These are phyloP conservation scores for Prunus persica DNA, from an alignment of 306 rosid genomes.

Conservation along the genomic window Prunus_persica_NCBIv2 NC_034014.1:28146001-28146500, in stretches of 20 bases:
- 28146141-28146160: slow-evolving; percentile 87
- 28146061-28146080: slow-evolving; percentile 84
- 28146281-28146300: slow-evolving; percentile 50
- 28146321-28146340: slow-evolving; percentile 53
- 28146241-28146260: slow-evolving; percentile 81
- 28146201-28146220: slow-evolving; percentile 93
- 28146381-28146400: slow-evolving; percentile 4
- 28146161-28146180: slow-evolving; percentile 93
- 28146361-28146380: background rate
- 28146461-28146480: slow-evolving; percentile 25
- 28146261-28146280: slow-evolving; percentile 71
- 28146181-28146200: slow-evolving; percentile 92
- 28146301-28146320: slow-evolving; percentile 93
- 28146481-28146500: slow-evolving; percentile 23
- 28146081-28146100: slow-evolving; percentile 55
- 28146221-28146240: slow-evolving; percentile 96
- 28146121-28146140: slow-evolving; percentile 94
- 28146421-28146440: slow-evolving; percentile 34
- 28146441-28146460: slow-evolving; percentile 14
- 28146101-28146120: slow-evolving; percentile 75
- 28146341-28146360: background rate
- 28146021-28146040: slow-evolving; percentile 92
- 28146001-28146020: slow-evolving; percentile 93
- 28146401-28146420: slow-evolving; percentile 16
- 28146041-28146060: slow-evolving; percentile 96